Base-by-base conservation (phyloP, 2,329 filamentous ascomycete genomes). In the Xylariales sp. region DNA sequence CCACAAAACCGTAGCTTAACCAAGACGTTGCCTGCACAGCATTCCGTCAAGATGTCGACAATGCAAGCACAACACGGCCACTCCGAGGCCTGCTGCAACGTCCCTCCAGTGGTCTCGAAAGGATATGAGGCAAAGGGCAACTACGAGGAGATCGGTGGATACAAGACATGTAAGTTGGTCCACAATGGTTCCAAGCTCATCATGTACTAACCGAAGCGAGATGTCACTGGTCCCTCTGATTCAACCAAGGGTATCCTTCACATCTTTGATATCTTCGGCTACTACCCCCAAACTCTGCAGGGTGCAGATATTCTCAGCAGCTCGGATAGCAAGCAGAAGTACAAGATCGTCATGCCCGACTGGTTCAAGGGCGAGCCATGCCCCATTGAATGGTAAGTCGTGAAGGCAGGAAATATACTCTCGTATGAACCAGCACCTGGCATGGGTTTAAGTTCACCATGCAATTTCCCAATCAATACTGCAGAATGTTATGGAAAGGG, bases 321-420 rank as follows among this genome's bases (percentile, higher is more conserved):
- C 33, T 68, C 70, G 46, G 71, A 77, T 54, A 57, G 68, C 61
- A 74, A 66, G 64, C 76, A 69, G 61, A 79, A 86, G 57, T 93
- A 94, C 71, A 82, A 81, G 52, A 86, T 95, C 51, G 89, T 90
- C 66, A 90, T 96, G 49, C 90, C 90, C 20, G 90, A 96, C 67
- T 91, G 87, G 74, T 95, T 95, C 70, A 76, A 86, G 46, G 89
- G 87, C 60, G 73, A 78, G 50, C 84, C 87, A 2, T 66, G 65
- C 54, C 64, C 69, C 37, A 72, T 80, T 60, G 69, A 68, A 56
- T 64, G 74, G 76, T 62, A 49, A 52, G 54, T 51, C 5, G n/a
- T n/a, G n/a, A n/a, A n/a, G n/a, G n/a, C n/a, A n/a, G n/a, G n/a
- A n/a, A n/a, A n/a, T n/a, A n/a, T n/a, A n/a, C n/a, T n/a, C n/a